Base-by-base conservation (phyloP, 352 stramenopile genomes). In the Pythium apleroticum region DNA sequence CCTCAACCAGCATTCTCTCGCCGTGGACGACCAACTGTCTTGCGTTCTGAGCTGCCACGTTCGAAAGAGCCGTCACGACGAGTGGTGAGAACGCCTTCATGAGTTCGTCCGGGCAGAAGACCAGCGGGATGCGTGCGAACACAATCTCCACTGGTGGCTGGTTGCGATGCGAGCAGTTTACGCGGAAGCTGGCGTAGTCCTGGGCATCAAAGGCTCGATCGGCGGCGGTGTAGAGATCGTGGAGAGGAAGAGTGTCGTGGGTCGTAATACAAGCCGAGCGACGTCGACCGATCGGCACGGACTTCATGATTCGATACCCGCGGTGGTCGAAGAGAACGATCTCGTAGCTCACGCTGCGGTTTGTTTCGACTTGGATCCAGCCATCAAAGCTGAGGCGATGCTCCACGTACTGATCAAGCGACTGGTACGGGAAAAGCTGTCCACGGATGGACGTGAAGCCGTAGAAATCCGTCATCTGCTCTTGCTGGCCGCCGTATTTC, bases 391-490 rank as follows among this genome's bases (percentile, higher is more conserved):
- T 49, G 5, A 63, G 8, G n/a, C 41, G 41, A 30, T 45, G 28
- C 1, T 30, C 17, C 6, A 9, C 8, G 37, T 20, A 19, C 37
- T 33, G 37, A 22, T 35, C 35, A 33, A 4, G 8, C 35, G 33
- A 31, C 19, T 24, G 17, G 12, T 50, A 54, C 19, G 65, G 65
- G 33, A 66, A 63, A 1, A 71, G 52, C 27, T 71, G 49, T 6
- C 65, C 65, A 4, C 27, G 52, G 17, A 66, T 60, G 15, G 24
- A 60, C 20, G 39, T 60, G 22, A 71, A 60, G 20, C 65, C 65
- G 24, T 66, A 60, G 22, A 71, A 71, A 66, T 66, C 65, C 6
- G 31, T 63, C 7, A 45, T 66, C 17, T 59, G 57, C 22, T 66
- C 58, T 8, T 27, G 22, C 8, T 45, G 39, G 9, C 45, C 49